Conservation (phyloP, 2,329 filamentous ascomycete species). For the Aspergillus viridinutans region DNA sequence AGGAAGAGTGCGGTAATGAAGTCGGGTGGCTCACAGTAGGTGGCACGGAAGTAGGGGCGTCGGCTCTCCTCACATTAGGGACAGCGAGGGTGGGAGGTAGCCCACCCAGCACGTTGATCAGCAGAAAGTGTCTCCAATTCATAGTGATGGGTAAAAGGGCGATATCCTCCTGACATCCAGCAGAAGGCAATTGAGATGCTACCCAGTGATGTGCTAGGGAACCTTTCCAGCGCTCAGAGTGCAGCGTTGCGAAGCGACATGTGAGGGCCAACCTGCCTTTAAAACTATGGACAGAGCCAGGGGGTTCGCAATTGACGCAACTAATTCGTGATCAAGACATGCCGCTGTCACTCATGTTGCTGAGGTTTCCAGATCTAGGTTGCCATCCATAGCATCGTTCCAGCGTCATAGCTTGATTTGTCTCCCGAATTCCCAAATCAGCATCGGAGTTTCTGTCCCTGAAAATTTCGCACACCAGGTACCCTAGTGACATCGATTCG, state of each 20-base stretch:
- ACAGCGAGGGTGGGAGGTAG: slow-evolving; percentile 15
- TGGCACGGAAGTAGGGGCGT: slow-evolving; percentile 19
- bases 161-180: background rate
- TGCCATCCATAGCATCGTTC: background rate
- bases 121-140: slow-evolving; percentile 10
- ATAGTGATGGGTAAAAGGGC: slow-evolving; percentile 4
- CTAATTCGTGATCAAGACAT: background rate
- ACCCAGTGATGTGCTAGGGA: background rate
- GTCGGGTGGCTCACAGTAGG: slow-evolving; percentile 49
- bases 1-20: slow-evolving; percentile 64
- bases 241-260: background rate
- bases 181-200: background rate
- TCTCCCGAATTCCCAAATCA: background rate
- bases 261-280: background rate
- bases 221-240: background rate
- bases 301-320: background rate
- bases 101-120: slow-evolving; percentile 14
- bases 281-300: background rate
- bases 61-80: slow-evolving; percentile 7
- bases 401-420: background rate
- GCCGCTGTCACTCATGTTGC: background rate
- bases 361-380: background rate
- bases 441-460: background rate
- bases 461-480: background rate
- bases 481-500: background rate